A percentile compares a stretch with the other conserved stretches of the same genome.
Evolutionary conservation across 202 grass and related monocot species (phyloP).

Genomic region (Panicum hallii): DNA sequence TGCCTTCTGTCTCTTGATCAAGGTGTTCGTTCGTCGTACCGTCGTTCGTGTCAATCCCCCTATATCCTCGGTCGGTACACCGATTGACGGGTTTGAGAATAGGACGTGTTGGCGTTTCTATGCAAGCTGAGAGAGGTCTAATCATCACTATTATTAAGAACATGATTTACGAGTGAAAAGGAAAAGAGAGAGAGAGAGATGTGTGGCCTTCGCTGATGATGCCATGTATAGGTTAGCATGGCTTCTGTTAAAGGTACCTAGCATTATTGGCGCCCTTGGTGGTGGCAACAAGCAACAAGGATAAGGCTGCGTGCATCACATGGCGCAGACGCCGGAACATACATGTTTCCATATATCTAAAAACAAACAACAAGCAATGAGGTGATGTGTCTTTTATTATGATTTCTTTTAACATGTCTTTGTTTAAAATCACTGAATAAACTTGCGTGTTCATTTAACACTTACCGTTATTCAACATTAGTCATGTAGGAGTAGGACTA

Average conservation of each 20-base stretch:
- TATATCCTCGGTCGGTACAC: neutral
- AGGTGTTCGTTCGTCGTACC: neutral
- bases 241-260: neutral
- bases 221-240: constrained; percentile 11
- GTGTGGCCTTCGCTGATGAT: neutral
- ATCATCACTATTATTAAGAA: neutral
- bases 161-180: neutral
- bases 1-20: neutral
- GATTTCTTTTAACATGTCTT: neutral
- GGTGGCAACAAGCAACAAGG: constrained; percentile 11
- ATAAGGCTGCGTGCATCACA: constrained; percentile 16
- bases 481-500: neutral
- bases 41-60: neutral
- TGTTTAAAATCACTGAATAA: neutral
- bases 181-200: neutral
- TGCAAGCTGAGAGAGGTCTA: neutral
- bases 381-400: neutral
- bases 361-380: neutral
- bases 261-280: constrained; percentile 10
- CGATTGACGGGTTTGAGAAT: neutral
- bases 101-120: neutral
- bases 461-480: neutral
- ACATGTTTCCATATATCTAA: neutral
- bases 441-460: neutral
- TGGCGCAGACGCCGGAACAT: neutral